These are phyloP conservation scores for Fusarium sp. DNA, from an alignment of 2,329 filamentous ascomycete genomes.

Conservation along the genomic window DNA sequence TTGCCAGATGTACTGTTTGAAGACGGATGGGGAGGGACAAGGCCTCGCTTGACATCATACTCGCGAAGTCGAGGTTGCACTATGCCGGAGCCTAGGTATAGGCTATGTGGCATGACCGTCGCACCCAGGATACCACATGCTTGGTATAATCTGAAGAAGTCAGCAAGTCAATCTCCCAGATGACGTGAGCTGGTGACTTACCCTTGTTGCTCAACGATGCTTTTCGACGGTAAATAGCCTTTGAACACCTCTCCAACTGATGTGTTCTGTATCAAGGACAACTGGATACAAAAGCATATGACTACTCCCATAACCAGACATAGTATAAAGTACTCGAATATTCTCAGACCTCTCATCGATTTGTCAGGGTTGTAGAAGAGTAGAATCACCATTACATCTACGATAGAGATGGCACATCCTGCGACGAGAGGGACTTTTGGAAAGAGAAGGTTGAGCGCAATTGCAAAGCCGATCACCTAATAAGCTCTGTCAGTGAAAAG, in stretches of 20 bases:
- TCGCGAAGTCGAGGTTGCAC: conserved; percentile 74
- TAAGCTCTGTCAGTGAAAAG: no score
- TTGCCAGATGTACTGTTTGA: not conserved
- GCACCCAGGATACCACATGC: conserved; percentile 82
- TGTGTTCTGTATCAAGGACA: conserved; percentile 69
- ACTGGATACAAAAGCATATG: conserved; percentile 76
- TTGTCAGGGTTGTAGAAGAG: conserved; percentile 73
- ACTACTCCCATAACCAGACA: conserved; percentile 75
- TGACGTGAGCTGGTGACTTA: conserved; percentile 39
- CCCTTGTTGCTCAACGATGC: conserved; percentile 69
- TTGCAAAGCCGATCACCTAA: conserved; percentile 75
- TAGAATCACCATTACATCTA: conserved; percentile 75
- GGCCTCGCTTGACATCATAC: conserved; percentile 58
- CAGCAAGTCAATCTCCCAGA: no score
- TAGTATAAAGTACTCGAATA: conserved; percentile 72
- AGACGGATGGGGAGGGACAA: not conserved
- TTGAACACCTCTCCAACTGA: conserved; percentile 69
- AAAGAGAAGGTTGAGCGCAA: conserved; percentile 74
- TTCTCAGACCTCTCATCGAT: conserved; percentile 67
- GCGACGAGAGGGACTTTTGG: conserved; percentile 73
- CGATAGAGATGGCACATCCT: conserved; percentile 75
- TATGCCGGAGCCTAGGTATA: conserved; percentile 77
- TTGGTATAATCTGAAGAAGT: conserved; percentile 60
- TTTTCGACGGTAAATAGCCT: conserved; percentile 72
- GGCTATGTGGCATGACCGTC: conserved; percentile 78